Conservation (phyloP, 2,329 filamentous ascomycete species). For the Aspergillus amoenus region DNA sequence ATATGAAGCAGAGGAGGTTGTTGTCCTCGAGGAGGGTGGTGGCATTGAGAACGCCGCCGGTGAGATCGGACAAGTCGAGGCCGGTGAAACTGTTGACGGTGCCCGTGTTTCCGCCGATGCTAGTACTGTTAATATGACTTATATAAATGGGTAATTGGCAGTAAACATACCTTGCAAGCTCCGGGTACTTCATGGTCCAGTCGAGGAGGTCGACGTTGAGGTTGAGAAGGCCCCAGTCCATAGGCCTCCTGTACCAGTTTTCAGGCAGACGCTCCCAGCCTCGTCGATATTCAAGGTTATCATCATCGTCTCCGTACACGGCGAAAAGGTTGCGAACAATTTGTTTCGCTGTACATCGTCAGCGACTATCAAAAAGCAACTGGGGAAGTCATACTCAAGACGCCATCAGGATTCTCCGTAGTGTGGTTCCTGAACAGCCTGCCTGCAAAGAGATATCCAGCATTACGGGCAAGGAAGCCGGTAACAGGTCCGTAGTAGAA, state of each 20-base stretch:
- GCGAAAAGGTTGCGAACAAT: conserved; percentile 50
- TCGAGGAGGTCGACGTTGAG: conserved; percentile 43
- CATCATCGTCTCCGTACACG: conserved; percentile 44
- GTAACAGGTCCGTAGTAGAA: conserved; percentile 57
- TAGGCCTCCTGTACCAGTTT: conserved; percentile 51
- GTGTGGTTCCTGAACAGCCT: conserved; percentile 49
- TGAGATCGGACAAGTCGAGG: conserved; percentile 44
- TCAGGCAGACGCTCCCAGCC: conserved; percentile 55
- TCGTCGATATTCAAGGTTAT: conserved; percentile 43
- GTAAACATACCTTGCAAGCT: conserved; percentile 33
- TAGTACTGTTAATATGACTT: conserved; percentile 12
- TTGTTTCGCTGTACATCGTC: conserved; percentile 32
- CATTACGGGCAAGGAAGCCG: conserved; percentile 51
- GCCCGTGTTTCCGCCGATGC: conserved; percentile 55
- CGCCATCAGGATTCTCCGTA: conserved; percentile 39
- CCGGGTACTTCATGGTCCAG: conserved; percentile 42
- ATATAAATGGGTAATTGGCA: neutral
- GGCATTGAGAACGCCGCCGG: conserved; percentile 41
- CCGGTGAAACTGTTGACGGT: conserved; percentile 53
- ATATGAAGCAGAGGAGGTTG: conserved; percentile 42
- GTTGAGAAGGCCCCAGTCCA: conserved; percentile 50
- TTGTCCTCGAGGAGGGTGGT: conserved; percentile 39
- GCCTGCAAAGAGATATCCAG: conserved; percentile 48
- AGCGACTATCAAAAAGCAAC: too few species aligned
- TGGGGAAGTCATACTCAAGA: conserved; percentile 32